phyloP scores from a whole-genome alignment of 1,284 basidiomycete genomes.

The Fomes fomentarius region DNA sequence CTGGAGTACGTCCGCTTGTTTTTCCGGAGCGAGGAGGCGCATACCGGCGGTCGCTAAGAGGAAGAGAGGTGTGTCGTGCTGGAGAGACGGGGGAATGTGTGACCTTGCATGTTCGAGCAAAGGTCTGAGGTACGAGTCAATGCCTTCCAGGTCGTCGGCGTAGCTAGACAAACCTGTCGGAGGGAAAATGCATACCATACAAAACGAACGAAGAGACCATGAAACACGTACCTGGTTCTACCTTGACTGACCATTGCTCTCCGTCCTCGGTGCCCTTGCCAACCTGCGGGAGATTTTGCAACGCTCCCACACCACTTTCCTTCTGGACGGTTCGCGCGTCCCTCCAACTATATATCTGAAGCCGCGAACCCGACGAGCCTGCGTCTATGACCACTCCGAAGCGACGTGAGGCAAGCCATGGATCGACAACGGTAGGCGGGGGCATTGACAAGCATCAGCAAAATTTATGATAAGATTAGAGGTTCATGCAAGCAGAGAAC shows the following conservation, averaged over 20 bases:
- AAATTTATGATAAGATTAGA: not conserved
- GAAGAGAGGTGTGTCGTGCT: conserved; percentile 87
- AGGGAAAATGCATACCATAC: conserved; percentile 79
- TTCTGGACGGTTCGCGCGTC: conserved; percentile 66
- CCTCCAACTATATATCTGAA: conserved; percentile 98
- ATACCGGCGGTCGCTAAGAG: conserved; percentile 97
- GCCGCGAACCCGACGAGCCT: conserved; percentile 93
- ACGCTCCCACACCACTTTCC: conserved; percentile 48
- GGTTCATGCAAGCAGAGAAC: conserved; percentile 1
- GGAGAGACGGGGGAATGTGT: conserved; percentile 85
- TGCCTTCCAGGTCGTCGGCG: conserved; percentile 67
- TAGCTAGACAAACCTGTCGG: too few relatives aligned
- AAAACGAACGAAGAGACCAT: not conserved
- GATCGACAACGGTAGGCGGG: conserved; percentile 65
- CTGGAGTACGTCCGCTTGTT: conserved; percentile 75
- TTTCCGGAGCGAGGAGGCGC: conserved; percentile 78
- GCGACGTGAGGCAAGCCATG: conserved; percentile 78
- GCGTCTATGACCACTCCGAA: conserved; percentile 98
- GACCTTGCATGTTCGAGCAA: conserved; percentile 83
- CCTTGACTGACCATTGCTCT: conserved; percentile 89
- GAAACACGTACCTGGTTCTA: conserved; percentile 82
- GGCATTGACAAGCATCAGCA: conserved; percentile 55
- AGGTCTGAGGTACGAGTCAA: conserved; percentile 80
- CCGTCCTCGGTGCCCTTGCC: conserved; percentile 88
- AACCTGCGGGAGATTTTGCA: conserved; percentile 73